Conservation (phyloP, 148 eudicot species). For the Fagopyrum homotropicum region DNA sequence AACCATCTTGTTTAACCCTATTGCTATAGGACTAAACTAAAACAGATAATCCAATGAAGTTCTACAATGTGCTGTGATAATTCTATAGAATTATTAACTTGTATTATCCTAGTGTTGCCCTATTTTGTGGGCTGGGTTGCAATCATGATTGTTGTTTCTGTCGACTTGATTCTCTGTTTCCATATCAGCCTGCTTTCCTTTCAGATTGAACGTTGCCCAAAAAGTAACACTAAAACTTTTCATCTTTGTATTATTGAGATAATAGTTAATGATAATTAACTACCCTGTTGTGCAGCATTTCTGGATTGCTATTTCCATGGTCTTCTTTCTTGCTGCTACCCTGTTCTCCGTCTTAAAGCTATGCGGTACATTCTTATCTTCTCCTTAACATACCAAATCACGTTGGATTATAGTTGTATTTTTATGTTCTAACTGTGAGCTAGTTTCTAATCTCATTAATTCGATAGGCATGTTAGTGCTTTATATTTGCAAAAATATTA, state of each 20-base stretch:
- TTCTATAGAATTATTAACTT: neutral
- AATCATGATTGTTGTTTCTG: neutral
- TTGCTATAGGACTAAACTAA: too few species aligned
- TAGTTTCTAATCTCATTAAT: neutral
- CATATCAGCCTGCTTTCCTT: neutral
- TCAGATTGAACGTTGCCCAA: neutral
- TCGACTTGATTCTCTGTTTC: too few species aligned
- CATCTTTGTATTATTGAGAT: neutral
- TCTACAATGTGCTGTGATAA: neutral
- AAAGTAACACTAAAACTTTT: neutral
- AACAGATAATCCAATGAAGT: too few species aligned
- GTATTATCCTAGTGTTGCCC: neutral
- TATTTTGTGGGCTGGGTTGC: neutral
- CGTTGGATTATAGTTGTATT: neutral
- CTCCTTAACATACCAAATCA: neutral
- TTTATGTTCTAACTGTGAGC: neutral
- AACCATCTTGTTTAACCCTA: too few species aligned
- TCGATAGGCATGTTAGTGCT: neutral
- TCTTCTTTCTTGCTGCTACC: constrained; percentile 74
- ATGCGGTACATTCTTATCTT: constrained; percentile 39
- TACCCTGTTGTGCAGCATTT: constrained; percentile 49
- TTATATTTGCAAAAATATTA: neutral
- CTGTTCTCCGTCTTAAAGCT: constrained; percentile 69
- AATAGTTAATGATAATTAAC: constrained; percentile 12
- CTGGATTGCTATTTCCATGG: constrained; percentile 90